Base-by-base conservation (phyloP, 2,329 filamentous ascomycete species). In the Xylariaceae sp. region DNA sequence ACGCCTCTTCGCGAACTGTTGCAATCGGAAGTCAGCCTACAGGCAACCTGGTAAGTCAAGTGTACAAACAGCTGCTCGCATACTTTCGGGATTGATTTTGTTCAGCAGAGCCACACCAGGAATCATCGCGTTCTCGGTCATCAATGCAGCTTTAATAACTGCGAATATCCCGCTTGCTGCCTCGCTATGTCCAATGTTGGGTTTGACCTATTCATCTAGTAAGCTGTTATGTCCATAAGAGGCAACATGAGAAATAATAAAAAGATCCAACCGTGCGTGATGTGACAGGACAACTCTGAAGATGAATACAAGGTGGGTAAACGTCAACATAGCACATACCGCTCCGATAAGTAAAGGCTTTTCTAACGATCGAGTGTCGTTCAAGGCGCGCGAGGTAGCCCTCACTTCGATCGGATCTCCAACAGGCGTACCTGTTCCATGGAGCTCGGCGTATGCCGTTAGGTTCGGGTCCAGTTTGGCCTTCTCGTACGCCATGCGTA, bases 401-500 rank as follows among this genome's bases (percentile, higher is more conserved):
- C 36, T 41, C 11, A 67, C 62, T 26, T 69, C 67, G 23, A 68
- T 66, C 4, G 66, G 66, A 33, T 69, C 67, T 14, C 67, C 67
- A 2, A 64, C 56, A 1, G 63, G 58, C 5, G 66, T 69, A 7
- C 65, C 66, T 1, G 67, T 69, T 6, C 66, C 67, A 21, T 71
- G 69, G 4, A 58, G 56, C 23, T 70, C 69, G 4, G 60, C 51
- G 19, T 67, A 68, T 6, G 46, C 61, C 1, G 67, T 71, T 12
- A 57, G 16, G 9, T 53, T 41, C 2, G 63, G 64, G 19, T 67
- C 61, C 1, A 70, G 60, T 8, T 62, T 61, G 6, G 59, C 52
- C 21, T 54, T 58, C 24, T 63, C 56, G 28, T 67, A 67, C 2
- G 65, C 65, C 44, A 52, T 48, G 1, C 63, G 60, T 7, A 67